phyloP scores from a whole-genome alignment of 192 early-diverging fungal genomes.

The Coemansia sp. region DNA sequence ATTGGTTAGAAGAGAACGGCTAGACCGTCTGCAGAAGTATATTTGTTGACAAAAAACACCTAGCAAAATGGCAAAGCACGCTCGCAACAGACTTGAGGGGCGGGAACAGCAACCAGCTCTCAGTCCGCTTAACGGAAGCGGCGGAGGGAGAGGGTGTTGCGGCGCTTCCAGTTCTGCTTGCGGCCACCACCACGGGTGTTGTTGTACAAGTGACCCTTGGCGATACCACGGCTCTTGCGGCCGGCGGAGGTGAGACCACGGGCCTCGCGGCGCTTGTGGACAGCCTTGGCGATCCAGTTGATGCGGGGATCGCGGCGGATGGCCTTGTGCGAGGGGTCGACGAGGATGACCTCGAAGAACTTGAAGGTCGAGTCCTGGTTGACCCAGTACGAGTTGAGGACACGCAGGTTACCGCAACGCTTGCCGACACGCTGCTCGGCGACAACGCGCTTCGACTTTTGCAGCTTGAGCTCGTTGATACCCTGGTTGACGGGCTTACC shows the following conservation, averaged over 20 bases:
- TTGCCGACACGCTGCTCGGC: conserved; percentile 98
- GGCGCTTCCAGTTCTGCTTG: conserved; percentile 87
- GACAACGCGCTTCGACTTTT: conserved; percentile 88
- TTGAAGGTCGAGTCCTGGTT: conserved; percentile 99
- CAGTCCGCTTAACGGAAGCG: conserved; percentile 81
- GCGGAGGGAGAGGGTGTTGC: conserved; percentile 94
- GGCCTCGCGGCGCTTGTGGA: conserved; percentile 98
- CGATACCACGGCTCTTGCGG: conserved; percentile 96
- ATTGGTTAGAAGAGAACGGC: neutral
- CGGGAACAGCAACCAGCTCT: conserved; percentile 6
- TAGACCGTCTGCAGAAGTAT: neutral
- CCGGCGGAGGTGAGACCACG: conserved; percentile 97
- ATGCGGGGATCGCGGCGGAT: conserved; percentile 98
- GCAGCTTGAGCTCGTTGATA: conserved; percentile 99
- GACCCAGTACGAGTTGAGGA: conserved; percentile 99
- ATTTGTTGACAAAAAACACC: neutral
- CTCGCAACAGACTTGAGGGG: conserved; percentile 1
- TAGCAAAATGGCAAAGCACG: conserved; percentile 9
- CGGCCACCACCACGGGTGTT: conserved; percentile 96
- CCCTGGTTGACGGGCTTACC: conserved; percentile 98
- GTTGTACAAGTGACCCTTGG: conserved; percentile 97
- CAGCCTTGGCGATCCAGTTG: conserved; percentile 98
- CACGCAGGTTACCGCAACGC: conserved; percentile 96
- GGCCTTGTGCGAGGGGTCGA: conserved; percentile 97
- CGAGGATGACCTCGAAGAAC: conserved; percentile 98